These are phyloP conservation scores for Xylariales sp. DNA, from an alignment of 2,329 filamentous ascomycete genomes.

Conservation along the genomic window DNA sequence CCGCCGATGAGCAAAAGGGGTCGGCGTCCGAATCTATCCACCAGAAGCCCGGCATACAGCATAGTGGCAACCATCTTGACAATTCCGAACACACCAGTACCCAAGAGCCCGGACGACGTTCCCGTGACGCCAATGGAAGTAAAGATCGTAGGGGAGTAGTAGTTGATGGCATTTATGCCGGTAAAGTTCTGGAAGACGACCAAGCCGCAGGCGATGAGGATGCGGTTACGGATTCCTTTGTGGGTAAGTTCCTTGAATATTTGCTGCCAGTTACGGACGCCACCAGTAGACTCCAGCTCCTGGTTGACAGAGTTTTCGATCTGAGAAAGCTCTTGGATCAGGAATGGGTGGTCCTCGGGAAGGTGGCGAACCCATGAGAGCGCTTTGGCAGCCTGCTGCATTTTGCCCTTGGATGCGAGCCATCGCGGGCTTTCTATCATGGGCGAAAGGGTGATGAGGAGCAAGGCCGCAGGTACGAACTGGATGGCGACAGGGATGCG, in stretches of 20 bases:
- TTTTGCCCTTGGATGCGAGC: conserved; percentile 16
- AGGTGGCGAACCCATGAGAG: conserved; percentile 18
- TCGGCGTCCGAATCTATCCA: conserved; percentile 17
- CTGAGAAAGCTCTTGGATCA: conserved; percentile 19
- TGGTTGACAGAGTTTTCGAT: conserved; percentile 26
- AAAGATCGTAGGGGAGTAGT: conserved; percentile 68
- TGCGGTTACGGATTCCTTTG: neutral
- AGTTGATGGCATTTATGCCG: conserved; percentile 67
- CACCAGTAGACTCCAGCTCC: conserved; percentile 29
- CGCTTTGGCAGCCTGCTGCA: conserved; percentile 9
- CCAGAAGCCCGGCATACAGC: conserved; percentile 35
- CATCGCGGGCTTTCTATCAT: conserved; percentile 17
- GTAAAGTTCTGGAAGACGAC: conserved; percentile 23
- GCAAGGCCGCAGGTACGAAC: conserved; percentile 17
- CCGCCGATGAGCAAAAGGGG: conserved; percentile 14
- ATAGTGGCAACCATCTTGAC: conserved; percentile 68
- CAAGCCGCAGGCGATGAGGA: neutral
- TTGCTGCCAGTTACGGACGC: conserved; percentile 23
- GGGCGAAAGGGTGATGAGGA: conserved; percentile 19
- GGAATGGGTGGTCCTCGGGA: conserved; percentile 21
- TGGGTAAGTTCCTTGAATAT: conserved; percentile 20
- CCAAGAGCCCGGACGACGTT: conserved; percentile 42
- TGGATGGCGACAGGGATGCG: conserved; percentile 21
- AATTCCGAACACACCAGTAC: conserved; percentile 73
- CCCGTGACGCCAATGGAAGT: conserved; percentile 43